Conservation (phyloP, 1,139 yeast genomes). For the Yamadazyma diddensiae region DNA sequence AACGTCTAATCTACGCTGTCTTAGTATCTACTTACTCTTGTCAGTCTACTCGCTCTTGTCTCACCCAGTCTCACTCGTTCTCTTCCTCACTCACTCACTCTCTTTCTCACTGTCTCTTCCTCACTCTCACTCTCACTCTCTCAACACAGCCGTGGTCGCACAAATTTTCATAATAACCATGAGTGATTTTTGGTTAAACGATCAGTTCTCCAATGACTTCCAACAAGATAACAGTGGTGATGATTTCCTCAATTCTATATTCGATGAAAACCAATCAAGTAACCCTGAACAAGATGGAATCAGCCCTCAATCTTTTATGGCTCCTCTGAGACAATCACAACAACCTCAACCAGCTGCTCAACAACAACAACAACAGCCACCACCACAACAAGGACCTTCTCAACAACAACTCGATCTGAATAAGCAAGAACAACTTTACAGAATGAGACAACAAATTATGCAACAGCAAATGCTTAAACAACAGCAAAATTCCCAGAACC, state of each 20-base stretch:
- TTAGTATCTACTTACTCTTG: no score
- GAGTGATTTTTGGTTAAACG: conserved; percentile 48
- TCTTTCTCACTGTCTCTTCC: no score
- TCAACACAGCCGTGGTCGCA: no score
- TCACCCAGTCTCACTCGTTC: no score
- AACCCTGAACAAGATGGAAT: conserved; percentile 9
- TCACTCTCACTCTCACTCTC: no score
- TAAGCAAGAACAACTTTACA: conserved; percentile 25
- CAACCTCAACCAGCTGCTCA: conserved; percentile 19
- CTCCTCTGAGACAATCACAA: not conserved
- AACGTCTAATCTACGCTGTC: no score
- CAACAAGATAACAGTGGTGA: conserved; percentile 14
- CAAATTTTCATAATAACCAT: conserved; percentile 35
- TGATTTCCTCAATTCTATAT: conserved; percentile 37
- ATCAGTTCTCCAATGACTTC: conserved; percentile 28
- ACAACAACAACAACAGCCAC: conserved; percentile 15
- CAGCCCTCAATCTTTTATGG: conserved; percentile 3
- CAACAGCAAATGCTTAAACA: conserved; percentile 37
- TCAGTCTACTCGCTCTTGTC: no score
- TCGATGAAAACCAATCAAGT: conserved; percentile 28
- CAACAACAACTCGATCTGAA: conserved; percentile 11
- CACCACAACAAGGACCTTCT: conserved; percentile 4
- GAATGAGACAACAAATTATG: conserved; percentile 41
- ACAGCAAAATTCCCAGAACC: conserved; percentile 16
- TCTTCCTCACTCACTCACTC: no score